These are phyloP conservation scores for Rhynchospora pubera DNA, from an alignment of 176 grass and related monocot species.

Conservation along the genomic window DNA sequence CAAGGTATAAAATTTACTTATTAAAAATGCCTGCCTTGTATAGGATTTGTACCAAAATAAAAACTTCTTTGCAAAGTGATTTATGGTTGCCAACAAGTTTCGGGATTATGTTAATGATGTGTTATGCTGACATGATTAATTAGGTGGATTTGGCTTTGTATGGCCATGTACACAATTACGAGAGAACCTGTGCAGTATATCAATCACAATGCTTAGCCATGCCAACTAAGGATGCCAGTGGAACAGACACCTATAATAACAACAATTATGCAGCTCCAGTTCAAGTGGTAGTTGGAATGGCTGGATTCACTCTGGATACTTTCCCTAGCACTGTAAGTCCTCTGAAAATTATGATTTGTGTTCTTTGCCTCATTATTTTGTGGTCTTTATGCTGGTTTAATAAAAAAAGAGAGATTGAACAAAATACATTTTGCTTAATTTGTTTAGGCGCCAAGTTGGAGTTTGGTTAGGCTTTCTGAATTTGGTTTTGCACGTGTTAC, in stretches of 20 bases:
- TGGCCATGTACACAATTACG: slow-evolving; percentile 80
- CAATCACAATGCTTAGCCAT: slow-evolving; percentile 28
- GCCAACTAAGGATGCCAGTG: slow-evolving; percentile 42
- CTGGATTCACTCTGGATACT: slow-evolving; percentile 44
- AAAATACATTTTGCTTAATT: background rate
- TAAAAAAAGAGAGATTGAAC: background rate
- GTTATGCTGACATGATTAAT: slow-evolving; percentile 11
- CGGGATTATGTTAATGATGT: background rate
- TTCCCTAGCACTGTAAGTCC: slow-evolving; percentile 28
- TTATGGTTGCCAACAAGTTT: background rate
- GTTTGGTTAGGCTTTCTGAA: slow-evolving; percentile 53
- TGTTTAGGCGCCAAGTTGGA: slow-evolving; percentile 34
- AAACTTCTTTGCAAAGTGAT: background rate
- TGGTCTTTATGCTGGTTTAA: background rate
- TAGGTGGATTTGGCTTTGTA: slow-evolving; percentile 76
- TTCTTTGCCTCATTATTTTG: background rate
- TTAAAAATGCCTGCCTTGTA: background rate
- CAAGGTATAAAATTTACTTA: slow-evolving; percentile 24
- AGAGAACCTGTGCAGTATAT: slow-evolving; percentile 58
- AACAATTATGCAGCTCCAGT: slow-evolving; percentile 50
- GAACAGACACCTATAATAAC: slow-evolving; percentile 57
- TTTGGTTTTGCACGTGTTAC: slow-evolving; percentile 49
- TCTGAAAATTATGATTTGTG: slow-evolving; percentile 3
- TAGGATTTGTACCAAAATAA: background rate
- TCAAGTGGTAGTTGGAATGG: slow-evolving; percentile 53